Evolutionary conservation across 2,329 filamentous ascomycete genomes (phyloP), one percentile per base, ranked within the genome.

Genomic region (Lachnellula hyalina): DNA sequence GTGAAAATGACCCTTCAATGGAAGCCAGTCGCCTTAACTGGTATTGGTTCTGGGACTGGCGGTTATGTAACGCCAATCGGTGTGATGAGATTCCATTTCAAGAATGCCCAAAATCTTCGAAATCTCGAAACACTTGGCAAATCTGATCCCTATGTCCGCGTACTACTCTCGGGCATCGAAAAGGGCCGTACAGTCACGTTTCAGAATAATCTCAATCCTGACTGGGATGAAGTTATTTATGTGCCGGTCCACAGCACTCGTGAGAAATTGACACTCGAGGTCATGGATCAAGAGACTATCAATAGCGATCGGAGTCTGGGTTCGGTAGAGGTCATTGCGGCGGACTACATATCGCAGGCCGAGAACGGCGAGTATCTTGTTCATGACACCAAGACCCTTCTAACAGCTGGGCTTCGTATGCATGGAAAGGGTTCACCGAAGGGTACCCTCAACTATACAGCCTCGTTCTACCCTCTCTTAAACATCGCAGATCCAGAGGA

Each of bases 101-200:
- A 89, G 74, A 85, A 83, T 66, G 94, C 90, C 32, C 82, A 79
- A 49, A 84, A 92, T 64, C 80, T 99, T 44, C 89, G 91, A 56
- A 99, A 99, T 70, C 81, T 96, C 51, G 94, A 99, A 73, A 90
- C 90, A 2, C 83, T 99, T 71, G 94, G 94, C 73, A 97, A 97
- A 73, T 97, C 94, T 0, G 95, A 99, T 71, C 90, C 94, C 0
- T 99, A 99, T 66, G 89, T 86, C 21, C 86, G 93, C 42, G 87
- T 97, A 1, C 73, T 96, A 51, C 80, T 96, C 7, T 96, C 92
- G 47, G 93, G 94, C 46, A 85, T 97, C 54, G 87, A 94, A 68
- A 96, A 93, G 71, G 91, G 83, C 9, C 85, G 92, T 55, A 97
- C 94, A 2, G 94, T 99, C 49, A 97, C 93, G 0, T 96, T 94